These are phyloP conservation scores for Fusarium veterinarium DNA, from an alignment of 2,329 filamentous ascomycete species.

Conservation along the genomic window DNA sequence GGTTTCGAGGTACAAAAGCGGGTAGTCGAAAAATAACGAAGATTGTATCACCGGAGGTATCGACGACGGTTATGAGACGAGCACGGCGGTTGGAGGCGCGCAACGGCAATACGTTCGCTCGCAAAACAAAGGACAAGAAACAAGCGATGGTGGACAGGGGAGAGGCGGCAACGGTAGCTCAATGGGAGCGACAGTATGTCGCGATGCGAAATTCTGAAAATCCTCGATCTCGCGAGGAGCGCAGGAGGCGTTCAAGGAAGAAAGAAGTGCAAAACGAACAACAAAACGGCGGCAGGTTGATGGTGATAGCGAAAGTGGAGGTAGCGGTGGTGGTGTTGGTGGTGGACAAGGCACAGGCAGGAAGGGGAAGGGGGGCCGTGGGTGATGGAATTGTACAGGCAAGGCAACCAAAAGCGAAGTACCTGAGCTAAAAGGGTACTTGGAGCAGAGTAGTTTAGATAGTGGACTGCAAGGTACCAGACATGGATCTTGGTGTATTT, in stretches of 20 bases:
- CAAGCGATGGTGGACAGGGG: conserved; percentile 16
- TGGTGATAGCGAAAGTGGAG: conserved; percentile 40
- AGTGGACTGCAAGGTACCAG: conserved; percentile 34
- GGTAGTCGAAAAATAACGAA: conserved; percentile 8
- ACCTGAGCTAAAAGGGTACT: conserved; percentile 33
- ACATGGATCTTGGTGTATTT: conserved; percentile 31
- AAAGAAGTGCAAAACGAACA: conserved; percentile 34
- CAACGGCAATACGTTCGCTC: conserved; percentile 27
- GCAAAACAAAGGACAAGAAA: conserved; percentile 21
- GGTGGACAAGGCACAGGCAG: conserved; percentile 30
- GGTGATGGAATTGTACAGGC: conserved; percentile 38
- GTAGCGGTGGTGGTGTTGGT: conserved; percentile 28
- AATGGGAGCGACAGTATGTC: conserved; percentile 34
- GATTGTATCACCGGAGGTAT: conserved; percentile 12
- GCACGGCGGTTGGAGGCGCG: conserved; percentile 22
- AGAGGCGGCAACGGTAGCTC: conserved; percentile 14
- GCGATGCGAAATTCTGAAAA: conserved; percentile 23
- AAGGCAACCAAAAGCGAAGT: conserved; percentile 30
- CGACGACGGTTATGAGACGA: conserved; percentile 16
- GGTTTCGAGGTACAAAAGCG: conserved; percentile 3
- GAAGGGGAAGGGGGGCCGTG: conserved; percentile 36
- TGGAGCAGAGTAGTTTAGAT: conserved; percentile 23
- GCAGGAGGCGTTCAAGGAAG: conserved; percentile 25
- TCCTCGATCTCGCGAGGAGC: conserved; percentile 29
- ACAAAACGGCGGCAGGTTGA: conserved; percentile 35